Percentiles rank a stretch among this genome's conserved stretches.
phyloP scores from a whole-genome alignment of 345 rosid species.

The Salix koriyanagi region DNA sequence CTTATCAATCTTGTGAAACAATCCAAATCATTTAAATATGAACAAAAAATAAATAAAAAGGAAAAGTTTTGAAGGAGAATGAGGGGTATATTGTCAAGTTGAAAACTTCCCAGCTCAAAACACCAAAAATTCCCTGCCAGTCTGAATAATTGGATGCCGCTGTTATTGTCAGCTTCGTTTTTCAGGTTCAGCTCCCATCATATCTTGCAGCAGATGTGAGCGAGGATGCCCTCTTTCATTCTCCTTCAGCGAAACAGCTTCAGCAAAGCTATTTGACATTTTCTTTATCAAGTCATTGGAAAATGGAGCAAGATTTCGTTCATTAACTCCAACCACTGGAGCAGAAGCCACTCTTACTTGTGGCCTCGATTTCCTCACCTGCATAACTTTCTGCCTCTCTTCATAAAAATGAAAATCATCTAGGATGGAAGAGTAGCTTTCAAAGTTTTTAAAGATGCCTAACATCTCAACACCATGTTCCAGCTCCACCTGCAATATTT shows the following conservation, averaged over 20 bases:
- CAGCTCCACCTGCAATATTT: constrained; percentile 49
- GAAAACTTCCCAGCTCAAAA: neutral
- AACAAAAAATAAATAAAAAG: neutral
- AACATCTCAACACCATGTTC: constrained; percentile 69
- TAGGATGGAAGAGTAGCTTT: constrained; percentile 53
- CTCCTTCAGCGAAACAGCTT: constrained; percentile 42
- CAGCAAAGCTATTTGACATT: constrained; percentile 57
- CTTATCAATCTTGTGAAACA: constrained; percentile 7
- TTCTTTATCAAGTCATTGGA: constrained; percentile 37
- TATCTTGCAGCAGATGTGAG: constrained; percentile 3
- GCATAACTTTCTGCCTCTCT: constrained; percentile 65
- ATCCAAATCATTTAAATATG: constrained; percentile 11
- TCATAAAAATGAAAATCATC: constrained; percentile 79
- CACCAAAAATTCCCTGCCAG: constrained; percentile 1
- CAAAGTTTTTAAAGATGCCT: constrained; percentile 49
- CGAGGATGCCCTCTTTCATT: constrained; percentile 3
- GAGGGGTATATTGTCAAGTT: constrained; percentile 1
- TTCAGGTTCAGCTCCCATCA: constrained; percentile 5
- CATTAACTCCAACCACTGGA: constrained; percentile 17
- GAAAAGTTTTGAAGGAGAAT: neutral
- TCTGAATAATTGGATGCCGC: neutral
- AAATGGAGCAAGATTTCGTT: constrained; percentile 21
- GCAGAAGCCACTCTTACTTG: constrained; percentile 22
- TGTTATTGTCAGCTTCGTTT: constrained; percentile 3
- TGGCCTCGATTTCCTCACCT: constrained; percentile 59